A percentile compares a stretch with the other conserved stretches of the same genome.
phyloP scores from a whole-genome alignment of 306 rosid species.

The Acmispon strigosus region DNA sequence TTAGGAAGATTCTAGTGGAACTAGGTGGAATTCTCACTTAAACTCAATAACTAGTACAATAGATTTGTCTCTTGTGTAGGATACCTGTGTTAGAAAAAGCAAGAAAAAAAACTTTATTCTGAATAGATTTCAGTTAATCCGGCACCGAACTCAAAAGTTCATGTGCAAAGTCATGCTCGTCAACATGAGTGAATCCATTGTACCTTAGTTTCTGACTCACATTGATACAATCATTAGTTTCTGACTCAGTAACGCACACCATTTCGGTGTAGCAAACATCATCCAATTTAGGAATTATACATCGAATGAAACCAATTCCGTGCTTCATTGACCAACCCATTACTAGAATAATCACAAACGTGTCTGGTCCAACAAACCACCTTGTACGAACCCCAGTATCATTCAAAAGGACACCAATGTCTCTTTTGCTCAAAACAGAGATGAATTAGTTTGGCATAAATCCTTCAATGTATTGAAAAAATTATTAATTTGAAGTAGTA shows the following conservation, averaged over 20 bases:
- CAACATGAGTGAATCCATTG: not conserved
- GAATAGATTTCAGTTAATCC: not conserved
- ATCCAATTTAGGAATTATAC: no score
- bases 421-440: not conserved
- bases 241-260: not conserved
- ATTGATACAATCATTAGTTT: constrained; percentile 10
- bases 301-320: not conserved
- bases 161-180: constrained; percentile 1
- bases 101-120: not conserved
- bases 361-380: constrained; percentile 11
- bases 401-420: not conserved
- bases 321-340: not conserved
- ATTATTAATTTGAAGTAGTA: constrained; percentile 16
- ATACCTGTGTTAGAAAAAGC: no score
- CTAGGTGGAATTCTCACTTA: no score
- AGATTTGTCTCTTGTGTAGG: no score
- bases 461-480: not conserved
- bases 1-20: no score
- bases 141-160: not conserved
- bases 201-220: no score
- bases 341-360: not conserved
- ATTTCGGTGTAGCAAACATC: not conserved
- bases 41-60: no score
- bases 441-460: not conserved
- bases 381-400: not conserved